Conservation (phyloP, 768 basidiomycete species). For the Gymnopilus dilepis region DNA sequence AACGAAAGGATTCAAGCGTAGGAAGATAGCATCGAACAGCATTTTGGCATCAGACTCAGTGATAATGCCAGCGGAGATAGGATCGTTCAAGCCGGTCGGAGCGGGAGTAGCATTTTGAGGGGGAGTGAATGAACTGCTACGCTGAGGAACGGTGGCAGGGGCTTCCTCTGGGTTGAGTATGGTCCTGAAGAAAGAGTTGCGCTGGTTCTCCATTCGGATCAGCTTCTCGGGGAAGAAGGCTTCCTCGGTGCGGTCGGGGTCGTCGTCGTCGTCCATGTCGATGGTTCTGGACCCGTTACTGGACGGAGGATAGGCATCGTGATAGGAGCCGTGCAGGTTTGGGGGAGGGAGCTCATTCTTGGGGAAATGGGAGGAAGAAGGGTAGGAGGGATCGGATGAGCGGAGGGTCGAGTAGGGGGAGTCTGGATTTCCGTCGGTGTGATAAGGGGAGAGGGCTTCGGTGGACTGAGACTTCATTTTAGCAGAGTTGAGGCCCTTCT, state of each 20-base stretch:
- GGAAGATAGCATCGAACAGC: conserved; percentile 79
- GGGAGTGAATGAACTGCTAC: conserved; percentile 44
- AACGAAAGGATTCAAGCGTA: conserved; percentile 88
- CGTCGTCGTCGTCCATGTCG: conserved; percentile 69
- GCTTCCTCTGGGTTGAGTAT: conserved; percentile 77
- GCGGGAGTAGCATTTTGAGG: conserved; percentile 45
- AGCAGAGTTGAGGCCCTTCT: conserved; percentile 80
- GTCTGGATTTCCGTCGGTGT: conserved; percentile 38
- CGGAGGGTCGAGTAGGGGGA: conserved; percentile 33
- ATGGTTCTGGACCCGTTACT: conserved; percentile 44
- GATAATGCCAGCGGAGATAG: conserved; percentile 73
- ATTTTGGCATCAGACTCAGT: conserved; percentile 71
- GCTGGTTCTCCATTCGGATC: conserved; percentile 71
- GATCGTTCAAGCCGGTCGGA: conserved; percentile 58
- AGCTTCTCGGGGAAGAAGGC: conserved; percentile 75
- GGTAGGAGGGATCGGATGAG: conserved; percentile 39
- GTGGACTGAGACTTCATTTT: conserved; percentile 70
- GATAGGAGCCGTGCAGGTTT: conserved; percentile 41
- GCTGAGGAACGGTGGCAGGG: conserved; percentile 40
- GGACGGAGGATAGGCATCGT: conserved; percentile 42
- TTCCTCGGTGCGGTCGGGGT: conserved; percentile 64
- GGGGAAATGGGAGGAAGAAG: conserved; percentile 43
- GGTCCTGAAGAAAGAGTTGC: conserved; percentile 82
- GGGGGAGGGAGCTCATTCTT: conserved; percentile 56
- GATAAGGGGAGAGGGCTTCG: conserved; percentile 42